phyloP scores from a whole-genome alignment of 768 basidiomycete species.

The Lanmaoa rubissima region DNA sequence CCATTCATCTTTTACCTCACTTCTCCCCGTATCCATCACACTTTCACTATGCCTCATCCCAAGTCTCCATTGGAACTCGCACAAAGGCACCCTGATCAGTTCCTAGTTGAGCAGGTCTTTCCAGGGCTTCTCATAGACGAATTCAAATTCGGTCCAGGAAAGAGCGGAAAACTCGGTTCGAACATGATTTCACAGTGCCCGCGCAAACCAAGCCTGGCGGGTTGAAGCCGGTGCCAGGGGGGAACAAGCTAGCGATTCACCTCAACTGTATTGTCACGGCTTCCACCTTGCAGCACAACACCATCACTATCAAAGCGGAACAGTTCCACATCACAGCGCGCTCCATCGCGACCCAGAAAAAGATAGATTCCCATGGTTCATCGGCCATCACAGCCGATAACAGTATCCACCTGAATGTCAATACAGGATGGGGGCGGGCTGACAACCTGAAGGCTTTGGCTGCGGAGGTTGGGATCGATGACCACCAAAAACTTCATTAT shows the following conservation, averaged over 20 bases:
- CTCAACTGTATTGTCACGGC: not conserved
- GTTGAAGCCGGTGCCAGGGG: not conserved
- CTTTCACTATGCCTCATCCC: not conserved
- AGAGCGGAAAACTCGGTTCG: not conserved
- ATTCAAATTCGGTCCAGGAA: conserved; percentile 1
- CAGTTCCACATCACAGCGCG: conserved; percentile 4
- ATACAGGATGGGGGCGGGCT: conserved; percentile 3
- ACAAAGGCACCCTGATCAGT: not conserved
- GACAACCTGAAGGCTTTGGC: conserved; percentile 6
- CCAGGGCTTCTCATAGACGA: not conserved
- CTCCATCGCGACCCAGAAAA: not conserved
- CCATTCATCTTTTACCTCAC: not conserved
- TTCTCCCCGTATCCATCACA: not conserved
- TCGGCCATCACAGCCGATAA: conserved; percentile 5
- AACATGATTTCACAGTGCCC: conserved; percentile 13
- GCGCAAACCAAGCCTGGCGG: not conserved
- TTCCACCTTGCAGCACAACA: not conserved
- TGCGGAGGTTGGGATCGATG: not conserved
- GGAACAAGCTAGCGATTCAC: conserved; percentile 4
- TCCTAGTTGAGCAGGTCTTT: not conserved
- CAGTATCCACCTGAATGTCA: conserved; percentile 9
- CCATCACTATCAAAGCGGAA: not conserved
- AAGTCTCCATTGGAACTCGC: not conserved
- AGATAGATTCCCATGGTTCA: not conserved
- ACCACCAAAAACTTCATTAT: not conserved